Evolutionary conservation across 2,329 filamentous ascomycete genomes (phyloP).

Genomic region (Nothophoma quercina): DNA sequence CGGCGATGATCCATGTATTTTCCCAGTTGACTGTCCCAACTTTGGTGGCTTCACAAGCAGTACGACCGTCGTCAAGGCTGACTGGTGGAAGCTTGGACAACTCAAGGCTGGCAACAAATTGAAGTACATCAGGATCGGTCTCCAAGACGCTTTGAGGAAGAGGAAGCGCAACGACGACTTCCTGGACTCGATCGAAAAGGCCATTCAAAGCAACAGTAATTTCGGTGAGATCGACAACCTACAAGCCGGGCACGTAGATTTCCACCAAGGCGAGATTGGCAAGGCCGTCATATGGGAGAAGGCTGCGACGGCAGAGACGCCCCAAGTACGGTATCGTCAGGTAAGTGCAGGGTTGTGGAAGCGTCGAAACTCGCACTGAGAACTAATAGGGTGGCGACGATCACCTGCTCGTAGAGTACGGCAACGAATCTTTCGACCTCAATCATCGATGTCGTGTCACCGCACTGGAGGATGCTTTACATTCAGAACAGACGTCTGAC

Average conservation of each 20-base stretch:
- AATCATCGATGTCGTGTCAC: conserved; percentile 65
- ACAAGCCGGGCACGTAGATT: conserved; percentile 36
- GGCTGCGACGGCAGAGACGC: conserved; percentile 26
- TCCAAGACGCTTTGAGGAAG: conserved; percentile 60
- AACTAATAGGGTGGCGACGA: conserved; percentile 53
- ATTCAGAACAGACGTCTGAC: conserved; percentile 49
- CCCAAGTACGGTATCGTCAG: conserved; percentile 38
- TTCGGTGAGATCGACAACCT: conserved; percentile 36
- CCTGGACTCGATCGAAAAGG: conserved; percentile 53
- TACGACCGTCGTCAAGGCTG: conserved; percentile 64
- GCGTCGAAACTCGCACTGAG: too few species aligned
- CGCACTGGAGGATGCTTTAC: conserved; percentile 59
- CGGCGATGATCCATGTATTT: conserved; percentile 67
- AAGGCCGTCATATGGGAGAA: conserved; percentile 43
- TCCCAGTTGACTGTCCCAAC: conserved; percentile 66
- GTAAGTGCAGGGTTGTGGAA: too few species aligned
- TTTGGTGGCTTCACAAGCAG: conserved; percentile 67
- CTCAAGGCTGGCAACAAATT: conserved; percentile 66
- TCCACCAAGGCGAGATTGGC: conserved; percentile 36
- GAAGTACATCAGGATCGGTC: conserved; percentile 58
- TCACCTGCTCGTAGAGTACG: conserved; percentile 66
- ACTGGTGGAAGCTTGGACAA: conserved; percentile 69
- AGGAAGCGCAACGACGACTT: conserved; percentile 56
- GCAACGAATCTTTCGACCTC: conserved; percentile 63
- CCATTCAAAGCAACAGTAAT: conserved; percentile 34